phyloP scores from a whole-genome alignment of 2,329 filamentous ascomycete genomes.

The Bipolaris gigantea region DNA sequence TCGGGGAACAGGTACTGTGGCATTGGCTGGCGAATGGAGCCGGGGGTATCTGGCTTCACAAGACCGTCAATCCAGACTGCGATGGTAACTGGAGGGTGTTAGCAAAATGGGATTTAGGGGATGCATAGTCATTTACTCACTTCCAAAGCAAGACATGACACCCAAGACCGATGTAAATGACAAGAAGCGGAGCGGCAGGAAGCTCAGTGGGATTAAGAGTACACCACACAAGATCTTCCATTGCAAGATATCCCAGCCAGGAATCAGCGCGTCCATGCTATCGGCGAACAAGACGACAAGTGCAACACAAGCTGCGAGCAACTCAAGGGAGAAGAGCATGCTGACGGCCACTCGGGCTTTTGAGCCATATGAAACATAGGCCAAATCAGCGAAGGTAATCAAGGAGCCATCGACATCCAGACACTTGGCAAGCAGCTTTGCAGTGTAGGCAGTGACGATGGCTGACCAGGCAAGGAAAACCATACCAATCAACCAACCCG shows the following conservation, averaged over 20 bases:
- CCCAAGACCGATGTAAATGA: slow-evolving; percentile 91
- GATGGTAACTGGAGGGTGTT: slow-evolving; percentile 65
- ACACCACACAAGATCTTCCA: slow-evolving; percentile 88
- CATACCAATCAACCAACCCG: slow-evolving; percentile 85
- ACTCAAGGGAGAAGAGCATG: slow-evolving; percentile 82
- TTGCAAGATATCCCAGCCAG: slow-evolving; percentile 65
- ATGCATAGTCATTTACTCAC: slow-evolving; percentile 58
- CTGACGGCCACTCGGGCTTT: slow-evolving; percentile 80
- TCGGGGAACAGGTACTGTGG: slow-evolving; percentile 78
- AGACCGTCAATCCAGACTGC: slow-evolving; percentile 86
- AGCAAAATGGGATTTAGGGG: slow-evolving; percentile 18
- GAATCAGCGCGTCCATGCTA: slow-evolving; percentile 77
- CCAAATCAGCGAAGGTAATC: slow-evolving; percentile 92
- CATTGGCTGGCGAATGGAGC: slow-evolving; percentile 80
- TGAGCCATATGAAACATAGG: slow-evolving; percentile 85
- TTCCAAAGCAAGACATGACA: slow-evolving; percentile 86
- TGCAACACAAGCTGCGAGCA: slow-evolving; percentile 86
- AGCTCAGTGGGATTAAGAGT: slow-evolving; percentile 78
- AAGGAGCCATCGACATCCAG: slow-evolving; percentile 82
- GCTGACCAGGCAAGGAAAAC: slow-evolving; percentile 74
- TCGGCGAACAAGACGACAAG: slow-evolving; percentile 95
- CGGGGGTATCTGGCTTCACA: slow-evolving; percentile 75
- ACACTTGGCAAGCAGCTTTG: slow-evolving; percentile 80
- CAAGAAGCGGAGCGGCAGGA: slow-evolving; percentile 78
- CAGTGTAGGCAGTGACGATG: slow-evolving; percentile 79